phyloP scores from a whole-genome alignment of 352 stramenopile species.

The Pythium monospermum region DNA sequence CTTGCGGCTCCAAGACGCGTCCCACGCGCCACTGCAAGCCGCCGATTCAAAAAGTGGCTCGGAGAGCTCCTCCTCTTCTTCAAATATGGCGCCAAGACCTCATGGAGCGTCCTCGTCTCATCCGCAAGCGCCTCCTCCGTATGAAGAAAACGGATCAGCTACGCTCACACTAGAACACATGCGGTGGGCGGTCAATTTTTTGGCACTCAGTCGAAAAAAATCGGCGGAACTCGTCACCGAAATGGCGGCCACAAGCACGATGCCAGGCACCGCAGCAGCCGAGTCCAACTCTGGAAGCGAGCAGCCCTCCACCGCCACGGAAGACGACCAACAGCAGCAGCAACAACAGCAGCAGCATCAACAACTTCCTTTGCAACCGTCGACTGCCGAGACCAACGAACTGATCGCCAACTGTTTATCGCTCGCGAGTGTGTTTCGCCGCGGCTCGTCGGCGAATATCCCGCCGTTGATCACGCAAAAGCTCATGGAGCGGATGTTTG shows the following conservation, averaged over 20 bases:
- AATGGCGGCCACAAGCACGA: constrained; percentile 9
- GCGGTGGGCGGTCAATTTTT: constrained; percentile 61
- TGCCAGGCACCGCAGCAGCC: background rate
- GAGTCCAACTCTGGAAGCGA: background rate
- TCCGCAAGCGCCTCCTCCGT: no score
- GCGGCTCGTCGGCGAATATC: constrained; percentile 23
- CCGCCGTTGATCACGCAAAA: constrained; percentile 51
- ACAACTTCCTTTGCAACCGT: no score
- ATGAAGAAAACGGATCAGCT: constrained; percentile 1
- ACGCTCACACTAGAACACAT: constrained; percentile 44
- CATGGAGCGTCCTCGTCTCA: no score
- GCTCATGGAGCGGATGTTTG: constrained; percentile 55
- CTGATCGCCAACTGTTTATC: constrained; percentile 51
- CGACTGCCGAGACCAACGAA: constrained; percentile 39
- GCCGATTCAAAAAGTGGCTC: no score
- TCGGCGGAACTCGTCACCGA: constrained; percentile 26
- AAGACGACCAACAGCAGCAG: no score
- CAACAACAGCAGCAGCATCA: no score
- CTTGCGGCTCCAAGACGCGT: constrained; percentile 46
- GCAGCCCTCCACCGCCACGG: background rate
- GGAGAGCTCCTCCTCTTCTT: no score
- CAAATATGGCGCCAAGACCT: no score
- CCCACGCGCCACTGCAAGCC: background rate
- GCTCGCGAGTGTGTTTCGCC: constrained; percentile 45
- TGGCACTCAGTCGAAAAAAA: constrained; percentile 39